Base-by-base conservation (phyloP, 2,329 filamentous ascomycete genomes). In the Lecanicillium sp. region DNA sequence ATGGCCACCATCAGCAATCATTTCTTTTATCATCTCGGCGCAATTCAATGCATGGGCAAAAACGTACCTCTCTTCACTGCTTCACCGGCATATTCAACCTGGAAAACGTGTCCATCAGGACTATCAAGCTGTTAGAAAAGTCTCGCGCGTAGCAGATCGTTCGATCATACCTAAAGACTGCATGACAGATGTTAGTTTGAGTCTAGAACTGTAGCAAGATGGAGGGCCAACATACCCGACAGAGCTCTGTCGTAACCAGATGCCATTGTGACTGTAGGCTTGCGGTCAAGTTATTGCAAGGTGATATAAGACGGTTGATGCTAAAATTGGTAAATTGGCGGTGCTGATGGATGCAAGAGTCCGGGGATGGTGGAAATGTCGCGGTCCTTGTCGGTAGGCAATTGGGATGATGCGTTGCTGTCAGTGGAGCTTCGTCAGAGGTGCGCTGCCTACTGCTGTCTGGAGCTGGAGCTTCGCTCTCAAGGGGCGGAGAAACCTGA, bases 221-320 rank as follows among this genome's bases (percentile, higher is more conserved):
- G 47, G 60, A 35, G 46, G 22, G 28, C 38, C n/a, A 41, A 59
- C 81, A 71, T 80, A 95, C 89, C 90, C 70, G 90, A 96, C 65
- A 96, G 82, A 68, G 90, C 92, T 84, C 92, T 85, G 73, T 98
- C 92, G 71, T 98, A 98, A 68, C 90, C 90, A 56, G 89, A 95
- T 65, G 88, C 84, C 86, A 94, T 80, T 53, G 29, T 54, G 35
- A 9, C 20, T 33, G 29, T 33, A 17, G 18, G 9, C 33, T n/a
- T 14, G 15, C 25, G 20, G 4, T 41, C 19, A 25, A 25, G 22
- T 18, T 35, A 35, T 33, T 7, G 8, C 9, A 3, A 19, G 27
- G 27, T 30, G 18, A 8, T 19, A 30, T 40, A 20, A 29, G 31
- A 32, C 42, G 19, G 30, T n/a, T n/a, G 19, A 20, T 27, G 38